Percentiles rank a stretch among this genome's conserved stretches.
Evolutionary conservation across 495 filamentous ascomycete genomes (phyloP).

Genomic region (Cladorrhinum samala): DNA sequence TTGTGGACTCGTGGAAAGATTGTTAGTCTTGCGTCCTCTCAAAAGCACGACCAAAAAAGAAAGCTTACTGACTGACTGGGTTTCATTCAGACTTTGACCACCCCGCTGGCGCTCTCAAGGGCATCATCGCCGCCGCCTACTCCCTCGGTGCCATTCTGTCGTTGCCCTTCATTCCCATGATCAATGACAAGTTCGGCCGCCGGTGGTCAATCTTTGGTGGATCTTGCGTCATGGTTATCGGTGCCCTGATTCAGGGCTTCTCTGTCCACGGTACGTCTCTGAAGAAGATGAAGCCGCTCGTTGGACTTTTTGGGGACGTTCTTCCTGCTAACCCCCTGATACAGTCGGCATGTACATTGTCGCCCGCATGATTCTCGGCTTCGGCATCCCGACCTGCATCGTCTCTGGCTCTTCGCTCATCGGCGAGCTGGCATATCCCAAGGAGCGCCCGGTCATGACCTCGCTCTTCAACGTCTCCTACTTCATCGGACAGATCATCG

Average conservation of each 20-base stretch:
- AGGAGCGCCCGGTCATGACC: slow-evolving; percentile 58
- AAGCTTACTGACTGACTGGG: slow-evolving; percentile 1
- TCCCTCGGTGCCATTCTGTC: slow-evolving; percentile 33
- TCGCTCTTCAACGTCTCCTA: slow-evolving; percentile 63
- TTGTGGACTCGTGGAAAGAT: slow-evolving; percentile 47
- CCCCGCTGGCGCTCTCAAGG: slow-evolving; percentile 36
- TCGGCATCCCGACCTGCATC: slow-evolving; percentile 60
- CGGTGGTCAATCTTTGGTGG: slow-evolving; percentile 53
- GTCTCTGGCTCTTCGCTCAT: slow-evolving; percentile 58
- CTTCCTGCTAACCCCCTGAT: not conserved
- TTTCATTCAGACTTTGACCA: slow-evolving; percentile 28
- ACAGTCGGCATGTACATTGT: slow-evolving; percentile 57
- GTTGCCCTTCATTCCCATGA: slow-evolving; percentile 46
- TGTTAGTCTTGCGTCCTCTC: slow-evolving; percentile 31
- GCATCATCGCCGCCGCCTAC: slow-evolving; percentile 25
- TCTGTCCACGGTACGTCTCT: slow-evolving; percentile 32
- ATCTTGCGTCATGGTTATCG: slow-evolving; percentile 51
- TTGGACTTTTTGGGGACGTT: too few species aligned
- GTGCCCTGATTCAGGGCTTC: slow-evolving; percentile 47
- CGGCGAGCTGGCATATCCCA: slow-evolving; percentile 61
- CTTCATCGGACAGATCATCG: slow-evolving; percentile 59
- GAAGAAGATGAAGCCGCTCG: too few species aligned
- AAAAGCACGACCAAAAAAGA: not conserved
- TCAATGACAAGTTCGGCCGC: slow-evolving; percentile 45
- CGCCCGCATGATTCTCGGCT: slow-evolving; percentile 58